Evolutionary conservation across 257 asterid genomes (phyloP), one percentile per base, ranked within the genome.

Genomic region (Phtheirospermum japonicum): DNA sequence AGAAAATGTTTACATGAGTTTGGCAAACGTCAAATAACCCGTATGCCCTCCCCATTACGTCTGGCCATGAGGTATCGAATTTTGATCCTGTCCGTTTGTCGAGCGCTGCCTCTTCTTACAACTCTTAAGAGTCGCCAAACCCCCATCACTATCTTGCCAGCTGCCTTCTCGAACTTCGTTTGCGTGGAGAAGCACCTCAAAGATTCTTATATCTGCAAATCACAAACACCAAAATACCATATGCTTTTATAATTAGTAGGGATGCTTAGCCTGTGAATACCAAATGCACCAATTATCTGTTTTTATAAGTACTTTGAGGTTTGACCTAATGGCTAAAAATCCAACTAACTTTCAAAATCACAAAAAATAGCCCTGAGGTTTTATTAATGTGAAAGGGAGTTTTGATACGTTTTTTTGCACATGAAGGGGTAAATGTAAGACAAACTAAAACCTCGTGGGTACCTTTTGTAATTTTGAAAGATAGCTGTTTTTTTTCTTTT

Each of bases 21-120:
- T 78, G 0, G 97, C 99, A 73, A 92, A 92, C 45, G 99, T 92
- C 84, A 92, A 79, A 59, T 85, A 92, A 58, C 99, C 97, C 1
- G 99, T 86, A 26, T 92, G 99, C 58, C 99, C 99, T 87, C 99
- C 7, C 91, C 80, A n/a, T 66, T 76, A 46, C 86, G 87, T 69
- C 80, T 81, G n/a, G 91, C 92, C 81, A 75, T 52, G 72, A 69
- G 88, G 73, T 69, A 11, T 68, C 13, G 83, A 65, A 32, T 70
- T 61, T 43, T 23, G 28, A 23, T 83, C 95, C 20, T 49, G 57
- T 31, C 74, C 85, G 39, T 85, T 75, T n/a, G 63, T 58, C 0
- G 77, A 73, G 31, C 80, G 85, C 66, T 79, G 86, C 76, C 95
- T 85, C 76, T 87, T 88, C 85, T 91, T 91, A 68, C 82, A 73